phyloP scores from a whole-genome alignment of 192 early-diverging fungal genomes.

The Coemansia sp. region DNA sequence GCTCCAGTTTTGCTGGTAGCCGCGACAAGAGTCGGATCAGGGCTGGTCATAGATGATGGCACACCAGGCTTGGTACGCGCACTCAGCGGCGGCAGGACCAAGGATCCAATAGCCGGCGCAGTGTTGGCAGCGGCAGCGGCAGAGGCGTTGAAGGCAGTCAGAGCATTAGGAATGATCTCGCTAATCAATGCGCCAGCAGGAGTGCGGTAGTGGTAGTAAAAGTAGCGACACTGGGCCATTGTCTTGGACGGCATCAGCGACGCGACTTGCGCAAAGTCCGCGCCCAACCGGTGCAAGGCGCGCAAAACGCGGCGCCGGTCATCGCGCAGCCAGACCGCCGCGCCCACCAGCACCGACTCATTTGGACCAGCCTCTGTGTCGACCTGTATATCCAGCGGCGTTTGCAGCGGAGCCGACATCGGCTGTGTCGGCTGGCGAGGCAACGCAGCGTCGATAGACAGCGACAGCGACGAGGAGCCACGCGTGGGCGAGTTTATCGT shows the following conservation, averaged over 20 bases:
- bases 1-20: neutral
- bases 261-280: constrained; percentile 74
- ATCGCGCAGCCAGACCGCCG: constrained; percentile 43
- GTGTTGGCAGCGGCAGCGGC: neutral
- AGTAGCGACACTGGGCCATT: constrained; percentile 74
- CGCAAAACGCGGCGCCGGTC: constrained; percentile 65
- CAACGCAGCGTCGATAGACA: neutral
- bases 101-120: constrained; percentile 14
- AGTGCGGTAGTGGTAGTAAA: constrained; percentile 74
- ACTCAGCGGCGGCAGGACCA: constrained; percentile 28
- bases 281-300: constrained; percentile 65
- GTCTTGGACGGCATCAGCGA: constrained; percentile 74
- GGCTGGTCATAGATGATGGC: neutral
- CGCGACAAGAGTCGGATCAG: neutral
- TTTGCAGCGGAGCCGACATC: constrained; percentile 4
- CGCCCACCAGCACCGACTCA: constrained; percentile 40
- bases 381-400: constrained; percentile 23
- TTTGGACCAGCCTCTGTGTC: constrained; percentile 26
- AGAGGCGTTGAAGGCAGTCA: neutral
- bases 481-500: constrained; percentile 1
- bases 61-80: neutral
- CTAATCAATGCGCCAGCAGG: constrained; percentile 34
- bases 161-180: constrained; percentile 20
- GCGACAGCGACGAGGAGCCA: neutral
- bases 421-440: neutral